Conservation (phyloP, 129 eudicot genomes). For the Centella asiatica region DNA sequence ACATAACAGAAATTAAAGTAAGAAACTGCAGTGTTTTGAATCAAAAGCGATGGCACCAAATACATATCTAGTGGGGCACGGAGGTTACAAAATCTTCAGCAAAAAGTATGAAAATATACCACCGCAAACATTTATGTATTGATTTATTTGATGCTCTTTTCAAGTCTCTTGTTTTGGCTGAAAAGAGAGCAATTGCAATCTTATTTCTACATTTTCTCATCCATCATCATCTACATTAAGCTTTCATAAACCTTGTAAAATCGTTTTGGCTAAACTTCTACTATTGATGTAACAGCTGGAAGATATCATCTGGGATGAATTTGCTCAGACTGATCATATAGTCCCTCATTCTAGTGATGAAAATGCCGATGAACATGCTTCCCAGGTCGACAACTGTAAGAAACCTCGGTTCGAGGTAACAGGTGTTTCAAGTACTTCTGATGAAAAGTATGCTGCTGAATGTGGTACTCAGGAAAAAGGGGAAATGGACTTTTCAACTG, state of each 20-base stretch:
- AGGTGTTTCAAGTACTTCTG: slow-evolving; percentile 24
- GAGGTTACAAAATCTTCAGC: too few relatives aligned
- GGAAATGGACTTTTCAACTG: slow-evolving; percentile 13
- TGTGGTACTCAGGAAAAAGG: slow-evolving; percentile 28
- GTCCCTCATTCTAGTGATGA: slow-evolving; percentile 53
- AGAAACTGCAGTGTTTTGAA: too few relatives aligned
- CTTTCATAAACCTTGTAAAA: slow-evolving; percentile 16
- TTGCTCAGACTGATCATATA: slow-evolving; percentile 65
- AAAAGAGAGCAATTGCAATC: too few relatives aligned
- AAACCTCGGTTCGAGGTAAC: slow-evolving; percentile 42
- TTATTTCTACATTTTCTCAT: too few relatives aligned
- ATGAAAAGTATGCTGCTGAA: slow-evolving; percentile 23
- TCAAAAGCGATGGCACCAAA: too few relatives aligned
- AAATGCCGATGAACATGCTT: slow-evolving; percentile 25
- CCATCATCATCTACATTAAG: not conserved
- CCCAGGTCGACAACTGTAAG: slow-evolving; percentile 39
- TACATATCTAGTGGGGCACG: too few relatives aligned
- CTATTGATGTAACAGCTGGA: slow-evolving; percentile 61
- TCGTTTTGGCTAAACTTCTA: slow-evolving; percentile 27
- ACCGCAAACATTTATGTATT: too few relatives aligned
- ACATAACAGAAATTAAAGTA: too few relatives aligned
- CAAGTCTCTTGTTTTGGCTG: too few relatives aligned
- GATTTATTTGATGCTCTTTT: too few relatives aligned
- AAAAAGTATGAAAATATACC: too few relatives aligned
- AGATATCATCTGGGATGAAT: slow-evolving; percentile 79